A percentile compares a stretch with the other conserved stretches of the same genome.
These are phyloP conservation scores for Pleoardoris graminearum DNA, from an alignment of 2,329 filamentous ascomycete genomes.

Conservation along the genomic window DNA sequence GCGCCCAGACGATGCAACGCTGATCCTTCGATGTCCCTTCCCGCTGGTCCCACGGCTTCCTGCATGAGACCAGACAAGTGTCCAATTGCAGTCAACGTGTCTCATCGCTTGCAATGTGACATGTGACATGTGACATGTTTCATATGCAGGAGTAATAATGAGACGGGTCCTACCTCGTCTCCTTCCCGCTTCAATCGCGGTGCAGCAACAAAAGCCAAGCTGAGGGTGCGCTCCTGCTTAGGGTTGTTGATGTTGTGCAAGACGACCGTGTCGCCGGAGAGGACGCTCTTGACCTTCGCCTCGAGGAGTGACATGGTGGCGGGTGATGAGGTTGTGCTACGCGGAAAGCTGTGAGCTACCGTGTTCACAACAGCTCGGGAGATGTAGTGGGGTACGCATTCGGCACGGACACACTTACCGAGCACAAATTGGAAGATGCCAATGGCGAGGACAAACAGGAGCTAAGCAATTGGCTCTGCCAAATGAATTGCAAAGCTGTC, in stretches of 20 bases:
- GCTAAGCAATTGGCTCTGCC: slow-evolving; percentile 7
- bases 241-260: slow-evolving; percentile 81
- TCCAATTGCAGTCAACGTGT: background rate
- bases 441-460: background rate
- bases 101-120: background rate
- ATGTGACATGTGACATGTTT: background rate
- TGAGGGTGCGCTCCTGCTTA: slow-evolving; percentile 80
- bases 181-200: slow-evolving; percentile 85
- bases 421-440: background rate
- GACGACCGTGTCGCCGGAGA: slow-evolving; percentile 91
- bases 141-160: background rate
- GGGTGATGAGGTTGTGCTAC: slow-evolving; percentile 15
- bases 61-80: background rate
- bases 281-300: slow-evolving; percentile 78
- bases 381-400: slow-evolving; percentile 12
- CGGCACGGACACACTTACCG: slow-evolving; percentile 5
- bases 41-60: background rate
- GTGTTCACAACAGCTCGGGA: slow-evolving; percentile 25
- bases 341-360: slow-evolving; percentile 29
- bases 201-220: slow-evolving; percentile 88
- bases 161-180: slow-evolving; percentile 65
- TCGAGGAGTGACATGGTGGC: slow-evolving; percentile 42
- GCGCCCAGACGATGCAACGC: background rate
- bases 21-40: background rate
- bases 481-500: slow-evolving; percentile 1